Percentiles rank a stretch among this genome's conserved stretches.
These are phyloP conservation scores for Fusarium coffeatum DNA, from an alignment of 2,329 filamentous ascomycete genomes.

Conservation along the genomic window DNA sequence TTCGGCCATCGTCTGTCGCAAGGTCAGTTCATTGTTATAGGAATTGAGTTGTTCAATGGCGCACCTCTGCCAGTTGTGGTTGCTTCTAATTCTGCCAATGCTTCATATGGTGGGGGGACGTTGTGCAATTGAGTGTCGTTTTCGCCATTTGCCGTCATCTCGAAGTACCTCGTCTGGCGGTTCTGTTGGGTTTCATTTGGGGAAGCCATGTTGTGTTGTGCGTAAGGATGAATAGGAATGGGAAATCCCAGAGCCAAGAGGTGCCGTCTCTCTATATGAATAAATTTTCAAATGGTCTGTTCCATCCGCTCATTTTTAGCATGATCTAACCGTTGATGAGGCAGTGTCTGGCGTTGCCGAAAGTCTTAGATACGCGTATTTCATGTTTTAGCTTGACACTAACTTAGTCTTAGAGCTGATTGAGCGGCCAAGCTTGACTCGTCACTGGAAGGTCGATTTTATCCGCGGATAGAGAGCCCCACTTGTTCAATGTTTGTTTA, in stretches of 20 bases:
- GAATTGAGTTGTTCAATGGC: no score
- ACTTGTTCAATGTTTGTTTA: background rate
- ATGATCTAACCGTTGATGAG: background rate
- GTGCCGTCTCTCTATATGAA: background rate
- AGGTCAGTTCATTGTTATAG: no score
- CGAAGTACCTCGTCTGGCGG: background rate
- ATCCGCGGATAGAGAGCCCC: background rate
- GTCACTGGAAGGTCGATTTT: background rate
- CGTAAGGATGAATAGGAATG: accelerated
- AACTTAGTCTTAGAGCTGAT: background rate
- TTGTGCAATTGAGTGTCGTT: background rate
- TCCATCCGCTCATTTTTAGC: no score
- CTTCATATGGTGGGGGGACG: background rate
- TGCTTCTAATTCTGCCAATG: constrained; percentile 1
- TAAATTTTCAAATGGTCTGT: no score
- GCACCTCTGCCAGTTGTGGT: background rate
- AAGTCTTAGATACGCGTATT: background rate
- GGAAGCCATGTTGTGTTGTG: background rate
- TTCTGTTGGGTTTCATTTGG: background rate
- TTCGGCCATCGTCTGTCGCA: background rate
- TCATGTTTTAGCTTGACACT: background rate
- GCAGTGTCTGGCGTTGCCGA: background rate
- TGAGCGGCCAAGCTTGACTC: background rate
- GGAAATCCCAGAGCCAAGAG: background rate
- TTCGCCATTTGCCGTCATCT: constrained; percentile 1